A percentile compares a stretch with the other conserved stretches of the same genome.
Conservation (phyloP, 1,284 basidiomycete species). For the Boletus smithii region DNA sequence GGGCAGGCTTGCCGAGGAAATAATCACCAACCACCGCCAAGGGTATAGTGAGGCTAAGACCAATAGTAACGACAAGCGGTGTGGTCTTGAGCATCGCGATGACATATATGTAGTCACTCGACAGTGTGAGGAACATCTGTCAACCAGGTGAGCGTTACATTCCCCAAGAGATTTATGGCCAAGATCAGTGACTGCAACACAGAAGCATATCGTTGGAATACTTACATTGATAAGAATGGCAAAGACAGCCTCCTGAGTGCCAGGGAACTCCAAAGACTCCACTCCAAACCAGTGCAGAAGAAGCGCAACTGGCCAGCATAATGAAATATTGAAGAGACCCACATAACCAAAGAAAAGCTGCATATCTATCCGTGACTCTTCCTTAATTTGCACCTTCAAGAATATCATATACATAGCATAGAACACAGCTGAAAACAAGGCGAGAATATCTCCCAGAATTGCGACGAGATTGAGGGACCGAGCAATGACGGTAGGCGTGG, state of each 20-base stretch:
- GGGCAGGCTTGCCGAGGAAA: slow-evolving; percentile 55
- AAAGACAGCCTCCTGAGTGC: slow-evolving; percentile 52
- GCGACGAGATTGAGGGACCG: slow-evolving; percentile 28
- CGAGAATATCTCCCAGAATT: slow-evolving; percentile 74
- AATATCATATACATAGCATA: slow-evolving; percentile 93
- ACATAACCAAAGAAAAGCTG: slow-evolving; percentile 94
- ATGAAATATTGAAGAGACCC: slow-evolving; percentile 83
- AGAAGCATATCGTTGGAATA: no score
- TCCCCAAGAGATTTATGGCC: no score
- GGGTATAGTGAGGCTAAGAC: slow-evolving; percentile 93
- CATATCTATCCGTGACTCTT: slow-evolving; percentile 88
- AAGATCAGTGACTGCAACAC: not conserved
- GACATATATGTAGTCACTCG: slow-evolving; percentile 85
- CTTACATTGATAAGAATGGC: slow-evolving; percentile 77
- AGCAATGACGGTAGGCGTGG: slow-evolving; percentile 18
- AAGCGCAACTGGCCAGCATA: slow-evolving; percentile 80
- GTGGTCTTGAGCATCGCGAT: slow-evolving; percentile 97
- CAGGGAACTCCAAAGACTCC: slow-evolving; percentile 78
- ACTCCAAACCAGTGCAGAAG: slow-evolving; percentile 74
- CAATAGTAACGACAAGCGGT: slow-evolving; percentile 89
- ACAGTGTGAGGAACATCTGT: slow-evolving; percentile 83
- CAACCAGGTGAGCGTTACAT: not conserved
- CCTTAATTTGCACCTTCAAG: slow-evolving; percentile 83
- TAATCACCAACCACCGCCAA: slow-evolving; percentile 82
- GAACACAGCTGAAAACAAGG: slow-evolving; percentile 78